Conservation (phyloP, 306 rosid species). For the Mimosa pudica region DNA sequence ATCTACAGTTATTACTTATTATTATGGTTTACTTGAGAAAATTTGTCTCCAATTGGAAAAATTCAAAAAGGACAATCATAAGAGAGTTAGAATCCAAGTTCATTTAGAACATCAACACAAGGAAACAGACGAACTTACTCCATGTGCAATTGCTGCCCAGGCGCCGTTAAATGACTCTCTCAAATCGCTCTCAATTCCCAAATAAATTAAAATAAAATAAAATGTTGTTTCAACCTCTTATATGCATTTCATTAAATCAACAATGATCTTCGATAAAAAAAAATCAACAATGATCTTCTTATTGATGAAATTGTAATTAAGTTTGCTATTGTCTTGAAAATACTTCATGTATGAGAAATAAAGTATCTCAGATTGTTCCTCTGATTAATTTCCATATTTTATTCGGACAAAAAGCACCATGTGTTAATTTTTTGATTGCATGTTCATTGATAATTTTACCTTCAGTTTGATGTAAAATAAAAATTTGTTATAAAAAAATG, state of each 20-base stretch:
- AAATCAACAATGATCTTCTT: background rate
- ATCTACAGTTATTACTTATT: background rate
- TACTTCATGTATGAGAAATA: background rate
- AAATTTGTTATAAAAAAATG: no score
- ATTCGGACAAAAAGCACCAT: background rate
- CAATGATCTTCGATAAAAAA: background rate
- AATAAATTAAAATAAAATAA: background rate
- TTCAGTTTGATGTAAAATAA: background rate
- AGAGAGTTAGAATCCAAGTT: background rate
- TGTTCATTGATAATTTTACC: background rate
- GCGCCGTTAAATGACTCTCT: background rate
- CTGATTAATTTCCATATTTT: no score
- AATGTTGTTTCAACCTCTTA: background rate
- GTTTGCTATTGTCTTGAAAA: background rate
- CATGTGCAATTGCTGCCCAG: background rate
- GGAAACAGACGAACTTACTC: background rate
- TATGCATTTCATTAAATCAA: background rate
- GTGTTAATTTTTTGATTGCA: background rate
- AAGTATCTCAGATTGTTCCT: no score
- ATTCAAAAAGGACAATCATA: slow-evolving; percentile 23
- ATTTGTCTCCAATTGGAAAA: background rate
- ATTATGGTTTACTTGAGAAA: background rate
- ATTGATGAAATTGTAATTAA: background rate
- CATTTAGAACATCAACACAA: background rate
- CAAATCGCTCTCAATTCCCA: background rate